Conservation (phyloP, 208 protist genomes). For the Leishmania tropica region DNA sequence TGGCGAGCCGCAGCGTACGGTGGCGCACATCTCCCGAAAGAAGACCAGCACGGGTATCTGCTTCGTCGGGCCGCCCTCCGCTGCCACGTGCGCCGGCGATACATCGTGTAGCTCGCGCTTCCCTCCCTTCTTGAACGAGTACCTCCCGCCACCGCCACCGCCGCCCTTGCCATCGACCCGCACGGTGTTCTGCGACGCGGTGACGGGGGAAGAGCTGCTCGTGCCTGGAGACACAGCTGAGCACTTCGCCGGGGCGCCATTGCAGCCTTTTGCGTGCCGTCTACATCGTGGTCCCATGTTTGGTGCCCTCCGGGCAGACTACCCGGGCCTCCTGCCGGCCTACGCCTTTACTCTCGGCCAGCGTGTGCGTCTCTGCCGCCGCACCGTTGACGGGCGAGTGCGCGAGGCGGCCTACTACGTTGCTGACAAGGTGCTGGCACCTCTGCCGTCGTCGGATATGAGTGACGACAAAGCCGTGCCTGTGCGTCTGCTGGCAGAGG, state of each 20-base stretch:
- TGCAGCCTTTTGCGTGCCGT: background rate
- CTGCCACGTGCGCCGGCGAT: background rate
- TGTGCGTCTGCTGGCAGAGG: slow-evolving; percentile 44
- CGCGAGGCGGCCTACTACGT: slow-evolving; percentile 53
- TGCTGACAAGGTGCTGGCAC: slow-evolving; percentile 37
- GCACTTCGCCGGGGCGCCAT: background rate
- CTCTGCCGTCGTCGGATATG: slow-evolving; percentile 15
- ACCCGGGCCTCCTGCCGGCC: slow-evolving; percentile 48
- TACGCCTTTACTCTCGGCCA: slow-evolving; percentile 81
- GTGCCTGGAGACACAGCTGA: background rate
- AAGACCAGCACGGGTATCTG: slow-evolving; percentile 86
- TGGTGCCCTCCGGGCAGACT: slow-evolving; percentile 16
- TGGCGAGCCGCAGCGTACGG: background rate
- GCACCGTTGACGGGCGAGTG: background rate
- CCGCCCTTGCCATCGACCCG: background rate
- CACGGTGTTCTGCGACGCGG: slow-evolving; percentile 58
- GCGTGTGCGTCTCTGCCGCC: slow-evolving; percentile 34
- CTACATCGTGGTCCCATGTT: background rate
- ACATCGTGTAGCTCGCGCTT: slow-evolving; percentile 39
- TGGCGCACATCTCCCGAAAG: slow-evolving; percentile 39
- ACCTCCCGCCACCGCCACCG: slow-evolving; percentile 36
- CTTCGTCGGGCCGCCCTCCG: slow-evolving; percentile 53
- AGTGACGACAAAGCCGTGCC: background rate
- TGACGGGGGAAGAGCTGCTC: slow-evolving; percentile 18
- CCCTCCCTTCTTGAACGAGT: slow-evolving; percentile 63